Evolutionary conservation across 2,329 filamentous ascomycete genomes (phyloP).

Genomic region (Sporothrix pallida): DNA sequence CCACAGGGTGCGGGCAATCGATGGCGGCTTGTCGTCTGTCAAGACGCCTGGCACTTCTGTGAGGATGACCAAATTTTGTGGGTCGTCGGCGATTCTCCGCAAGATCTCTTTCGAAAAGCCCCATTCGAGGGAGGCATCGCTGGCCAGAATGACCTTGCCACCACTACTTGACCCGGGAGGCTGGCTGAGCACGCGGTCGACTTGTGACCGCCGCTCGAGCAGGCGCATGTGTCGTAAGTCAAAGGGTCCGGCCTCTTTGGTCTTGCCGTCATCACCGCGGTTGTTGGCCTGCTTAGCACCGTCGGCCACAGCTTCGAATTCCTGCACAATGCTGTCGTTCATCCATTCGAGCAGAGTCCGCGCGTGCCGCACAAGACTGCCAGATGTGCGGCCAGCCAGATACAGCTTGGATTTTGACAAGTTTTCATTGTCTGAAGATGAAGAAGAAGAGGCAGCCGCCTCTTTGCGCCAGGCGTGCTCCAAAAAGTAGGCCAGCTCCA

Average conservation of each 20-base stretch:
- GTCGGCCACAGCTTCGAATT: slow-evolving; percentile 77
- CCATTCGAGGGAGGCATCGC: slow-evolving; percentile 90
- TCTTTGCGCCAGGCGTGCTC: slow-evolving; percentile 88
- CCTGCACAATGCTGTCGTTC: slow-evolving; percentile 91
- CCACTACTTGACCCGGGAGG: slow-evolving; percentile 44
- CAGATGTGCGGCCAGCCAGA: slow-evolving; percentile 82
- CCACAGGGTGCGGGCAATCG: slow-evolving; percentile 78
- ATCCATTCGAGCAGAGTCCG: slow-evolving; percentile 99
- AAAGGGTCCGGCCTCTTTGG: slow-evolving; percentile 73
- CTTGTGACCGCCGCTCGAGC: slow-evolving; percentile 79
- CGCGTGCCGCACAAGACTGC: slow-evolving; percentile 87
- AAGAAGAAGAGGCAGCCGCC: slow-evolving; percentile 51
- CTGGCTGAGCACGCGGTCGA: slow-evolving; percentile 70
- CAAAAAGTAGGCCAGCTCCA: slow-evolving; percentile 89
- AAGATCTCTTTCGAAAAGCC: slow-evolving; percentile 87
- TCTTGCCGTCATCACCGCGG: slow-evolving; percentile 55
- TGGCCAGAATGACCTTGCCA: slow-evolving; percentile 84
- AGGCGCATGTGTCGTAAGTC: slow-evolving; percentile 86
- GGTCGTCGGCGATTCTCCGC: slow-evolving; percentile 73
- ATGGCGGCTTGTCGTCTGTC: slow-evolving; percentile 55
- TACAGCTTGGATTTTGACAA: slow-evolving; percentile 69
- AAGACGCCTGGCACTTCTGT: slow-evolving; percentile 71
- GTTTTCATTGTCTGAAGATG: slow-evolving; percentile 50
- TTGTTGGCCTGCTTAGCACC: slow-evolving; percentile 52
- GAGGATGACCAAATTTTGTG: slow-evolving; percentile 82